These are phyloP conservation scores for Moniliophthora roreri DNA, from an alignment of 1,284 basidiomycete species.

Conservation along the genomic window DNA sequence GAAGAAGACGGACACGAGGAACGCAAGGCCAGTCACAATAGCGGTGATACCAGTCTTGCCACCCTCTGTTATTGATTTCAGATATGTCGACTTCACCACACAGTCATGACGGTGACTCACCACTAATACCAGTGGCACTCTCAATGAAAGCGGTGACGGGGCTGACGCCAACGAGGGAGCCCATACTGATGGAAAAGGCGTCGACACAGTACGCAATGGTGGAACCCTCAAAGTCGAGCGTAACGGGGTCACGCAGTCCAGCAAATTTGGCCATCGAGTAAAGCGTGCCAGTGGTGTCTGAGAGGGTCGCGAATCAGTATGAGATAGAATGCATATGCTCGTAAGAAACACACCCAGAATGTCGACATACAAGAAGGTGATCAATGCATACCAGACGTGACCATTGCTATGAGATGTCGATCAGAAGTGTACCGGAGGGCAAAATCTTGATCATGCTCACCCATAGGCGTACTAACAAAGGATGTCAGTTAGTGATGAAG, in stretches of 20 bases:
- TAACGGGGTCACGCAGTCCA: constrained; percentile 83
- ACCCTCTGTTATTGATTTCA: constrained; percentile 58
- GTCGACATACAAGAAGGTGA: constrained; percentile 90
- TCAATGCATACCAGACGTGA: constrained; percentile 83
- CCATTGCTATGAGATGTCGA: constrained; percentile 49
- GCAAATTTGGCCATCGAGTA: constrained; percentile 94
- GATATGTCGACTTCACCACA: not conserved
- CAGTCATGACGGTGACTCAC: constrained; percentile 30
- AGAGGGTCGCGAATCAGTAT: constrained; percentile 2
- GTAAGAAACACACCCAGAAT: constrained; percentile 58
- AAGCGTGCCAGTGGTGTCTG: constrained; percentile 60
- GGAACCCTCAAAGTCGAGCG: constrained; percentile 86
- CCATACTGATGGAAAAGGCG: constrained; percentile 80
- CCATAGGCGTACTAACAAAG: constrained; percentile 55
- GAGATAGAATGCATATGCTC: not conserved
- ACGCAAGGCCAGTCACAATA: constrained; percentile 72
- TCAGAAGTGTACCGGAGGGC: constrained; percentile 5
- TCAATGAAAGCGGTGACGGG: constrained; percentile 90
- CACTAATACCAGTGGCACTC: constrained; percentile 75
- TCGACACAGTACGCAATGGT: constrained; percentile 86
- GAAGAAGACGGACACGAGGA: constrained; percentile 89
- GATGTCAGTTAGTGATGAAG: too few relatives aligned
- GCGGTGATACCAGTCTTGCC: constrained; percentile 88
- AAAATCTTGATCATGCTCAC: constrained; percentile 22
- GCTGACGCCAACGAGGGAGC: constrained; percentile 82